These are phyloP conservation scores for Fraxinus quadrangulata DNA, from an alignment of 257 asterid species.

Conservation along the genomic window DNA sequence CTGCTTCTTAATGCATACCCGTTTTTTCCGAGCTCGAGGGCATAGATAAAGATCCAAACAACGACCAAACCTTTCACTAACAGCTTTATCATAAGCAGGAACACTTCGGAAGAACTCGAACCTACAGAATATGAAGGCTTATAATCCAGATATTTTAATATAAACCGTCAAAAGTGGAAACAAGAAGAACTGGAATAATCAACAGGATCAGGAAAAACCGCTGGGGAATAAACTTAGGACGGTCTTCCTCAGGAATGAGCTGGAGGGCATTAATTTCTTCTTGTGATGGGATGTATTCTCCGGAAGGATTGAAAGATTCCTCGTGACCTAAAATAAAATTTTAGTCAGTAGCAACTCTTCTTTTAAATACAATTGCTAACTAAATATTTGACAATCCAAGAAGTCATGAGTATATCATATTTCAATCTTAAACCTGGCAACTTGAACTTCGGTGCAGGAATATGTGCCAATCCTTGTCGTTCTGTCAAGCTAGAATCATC, in stretches of 20 bases:
- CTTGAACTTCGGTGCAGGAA: conserved; percentile 92
- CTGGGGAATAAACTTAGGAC: conserved; percentile 86
- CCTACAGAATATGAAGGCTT: conserved; percentile 41
- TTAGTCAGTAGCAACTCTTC: conserved; percentile 20
- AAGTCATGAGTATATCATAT: neutral
- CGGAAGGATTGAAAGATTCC: conserved; percentile 89
- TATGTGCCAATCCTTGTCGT: conserved; percentile 82
- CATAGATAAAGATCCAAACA: conserved; percentile 93
- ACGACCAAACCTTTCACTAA: conserved; percentile 80
- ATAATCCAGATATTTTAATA: conserved; percentile 20
- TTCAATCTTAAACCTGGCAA: conserved; percentile 62
- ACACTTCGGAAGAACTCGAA: conserved; percentile 73
- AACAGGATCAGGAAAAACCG: conserved; percentile 43
- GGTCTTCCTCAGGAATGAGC: conserved; percentile 95
- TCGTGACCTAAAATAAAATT: conserved; percentile 73
- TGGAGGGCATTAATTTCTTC: conserved; percentile 87
- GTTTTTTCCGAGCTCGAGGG: conserved; percentile 82
- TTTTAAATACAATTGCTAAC: neutral
- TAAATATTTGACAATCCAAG: neutral
- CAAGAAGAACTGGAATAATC: conserved; percentile 4
- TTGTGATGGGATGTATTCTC: conserved; percentile 84
- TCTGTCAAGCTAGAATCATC: conserved; percentile 74
- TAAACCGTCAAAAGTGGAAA: conserved; percentile 17
- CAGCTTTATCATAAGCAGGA: conserved; percentile 88
- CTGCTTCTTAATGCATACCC: conserved; percentile 56